phyloP scores from a whole-genome alignment of 2,329 filamentous ascomycete species.

The Alternaria angustiovoidea region DNA sequence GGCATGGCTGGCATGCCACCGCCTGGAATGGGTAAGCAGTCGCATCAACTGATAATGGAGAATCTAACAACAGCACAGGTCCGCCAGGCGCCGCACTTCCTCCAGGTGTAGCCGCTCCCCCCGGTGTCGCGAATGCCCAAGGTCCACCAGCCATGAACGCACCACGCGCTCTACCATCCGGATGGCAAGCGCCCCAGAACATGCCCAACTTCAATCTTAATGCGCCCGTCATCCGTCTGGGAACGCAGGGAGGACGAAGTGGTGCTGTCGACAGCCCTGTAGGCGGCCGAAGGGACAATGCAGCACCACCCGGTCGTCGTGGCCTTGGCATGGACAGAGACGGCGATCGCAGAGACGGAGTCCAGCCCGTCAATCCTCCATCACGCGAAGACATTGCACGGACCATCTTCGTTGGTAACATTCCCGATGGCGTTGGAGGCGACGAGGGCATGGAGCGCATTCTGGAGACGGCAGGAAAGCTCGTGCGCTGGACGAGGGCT shows the following conservation, averaged over 20 bases:
- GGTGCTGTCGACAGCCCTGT: conserved; percentile 52
- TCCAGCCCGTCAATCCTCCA: conserved; percentile 77
- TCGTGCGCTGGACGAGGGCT: conserved; percentile 86
- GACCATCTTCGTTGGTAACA: conserved; percentile 88
- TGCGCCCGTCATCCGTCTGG: conserved; percentile 92
- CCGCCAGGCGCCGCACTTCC: conserved; percentile 56
- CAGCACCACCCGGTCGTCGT: conserved; percentile 49
- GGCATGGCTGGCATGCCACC: conserved; percentile 79
- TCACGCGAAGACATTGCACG: conserved; percentile 89
- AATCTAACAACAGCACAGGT: conserved; percentile 14
- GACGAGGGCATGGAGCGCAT: conserved; percentile 83
- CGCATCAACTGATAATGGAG: not conserved
- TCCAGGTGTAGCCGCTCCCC: conserved; percentile 75
- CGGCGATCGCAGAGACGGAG: conserved; percentile 70
- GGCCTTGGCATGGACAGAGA: conserved; percentile 68
- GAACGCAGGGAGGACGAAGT: conserved; percentile 75
- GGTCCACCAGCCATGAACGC: conserved; percentile 78
- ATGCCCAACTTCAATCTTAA: conserved; percentile 99
- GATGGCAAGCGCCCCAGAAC: conserved; percentile 87
- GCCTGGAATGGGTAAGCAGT: conserved; percentile 78
- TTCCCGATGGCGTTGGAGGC: conserved; percentile 78
- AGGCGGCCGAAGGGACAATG: conserved; percentile 58
- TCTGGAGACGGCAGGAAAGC: conserved; percentile 75
- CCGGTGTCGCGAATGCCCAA: conserved; percentile 78
- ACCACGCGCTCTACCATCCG: conserved; percentile 79